A percentile compares a stretch with the other conserved stretches of the same genome.
Conservation (phyloP, 2,329 filamentous ascomycete species). For the Penicillium expansum region DNA sequence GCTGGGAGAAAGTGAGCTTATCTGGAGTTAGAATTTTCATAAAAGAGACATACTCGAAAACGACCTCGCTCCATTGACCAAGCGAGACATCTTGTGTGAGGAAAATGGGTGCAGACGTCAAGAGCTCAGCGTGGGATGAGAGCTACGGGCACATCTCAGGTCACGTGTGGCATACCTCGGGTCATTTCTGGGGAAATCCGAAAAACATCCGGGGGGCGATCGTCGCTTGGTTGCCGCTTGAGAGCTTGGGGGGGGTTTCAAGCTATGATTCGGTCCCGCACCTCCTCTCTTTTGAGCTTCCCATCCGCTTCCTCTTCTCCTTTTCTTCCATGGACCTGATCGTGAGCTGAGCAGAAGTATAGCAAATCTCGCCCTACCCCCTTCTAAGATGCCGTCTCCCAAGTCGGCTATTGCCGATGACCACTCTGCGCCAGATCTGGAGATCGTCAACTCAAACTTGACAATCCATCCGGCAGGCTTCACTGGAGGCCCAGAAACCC, state of each 20-base stretch:
- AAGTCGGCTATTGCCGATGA: constrained; percentile 31
- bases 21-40: neutral
- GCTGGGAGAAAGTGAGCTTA: constrained; percentile 18
- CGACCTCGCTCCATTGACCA: constrained; percentile 24
- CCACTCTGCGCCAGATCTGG: constrained; percentile 67
- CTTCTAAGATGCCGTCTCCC: constrained; percentile 29
- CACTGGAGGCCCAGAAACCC: constrained; percentile 36
- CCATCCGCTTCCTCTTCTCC: neutral
- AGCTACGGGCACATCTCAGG: neutral
- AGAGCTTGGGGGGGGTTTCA: constrained; percentile 15
- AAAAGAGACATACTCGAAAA: constrained; percentile 29
- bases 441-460: constrained; percentile 71
- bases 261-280: constrained; percentile 17
- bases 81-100: constrained; percentile 30
- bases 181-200: constrained; percentile 26
- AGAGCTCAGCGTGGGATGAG: constrained; percentile 5
- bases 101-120: neutral
- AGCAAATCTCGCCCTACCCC: neutral
- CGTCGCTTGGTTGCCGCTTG: constrained; percentile 22
- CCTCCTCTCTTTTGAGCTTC: neutral
- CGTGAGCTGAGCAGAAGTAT: neutral
- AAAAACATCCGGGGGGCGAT: constrained; percentile 24
- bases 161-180: constrained; percentile 29
- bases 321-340: neutral
- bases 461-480: constrained; percentile 71